Evolutionary conservation across 192 early-diverging fungal species (phyloP), one percentile per base, ranked within the genome.

Genomic region (Mortierella claussenii): DNA sequence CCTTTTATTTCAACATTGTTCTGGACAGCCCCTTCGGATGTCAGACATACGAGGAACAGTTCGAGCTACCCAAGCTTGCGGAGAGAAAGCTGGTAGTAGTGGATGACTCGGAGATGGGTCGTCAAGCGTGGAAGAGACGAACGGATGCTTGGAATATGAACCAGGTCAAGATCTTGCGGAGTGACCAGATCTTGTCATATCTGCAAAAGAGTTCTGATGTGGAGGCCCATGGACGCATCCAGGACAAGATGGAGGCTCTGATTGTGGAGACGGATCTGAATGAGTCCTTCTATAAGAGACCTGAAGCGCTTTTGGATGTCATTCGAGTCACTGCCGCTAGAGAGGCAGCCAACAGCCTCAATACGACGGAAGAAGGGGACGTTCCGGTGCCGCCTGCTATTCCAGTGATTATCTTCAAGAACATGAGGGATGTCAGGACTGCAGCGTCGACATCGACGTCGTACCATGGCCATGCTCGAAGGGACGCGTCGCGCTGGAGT

Each of bases 1-100:
- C 78, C 9, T 88, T 88, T 52, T 80, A 68, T 11, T 81, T 86
- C 47, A 85, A 80, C 3, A 60, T 85, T 46, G 69, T 83, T 17
- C 65, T 84, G 34, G 68, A 79, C 20, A 69, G 63, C 28, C 73
- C 73, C n/a, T 48, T 57, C 12, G 68, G 61, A 23, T 55, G 60
- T 23, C 60, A 43, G 9, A 51, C 61, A 0, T 68, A 79, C 31
- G 67, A 78, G 11, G 58, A 82, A 20, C 70, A 76, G 20, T 79
- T 68, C 20, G 71, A 74, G 21, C 44, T 65, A 18, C 36, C 66
- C 18, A 75, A 65, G 49, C 45, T 75, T 11, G 51, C 48, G 18
- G 68, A 74, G 36, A 80, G 60, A 37, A 63, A 65, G 11, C 20
- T 69, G 0, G 46, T 80, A 12, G 64, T 76, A 43, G 70, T 80